phyloP scores from a whole-genome alignment of 2,329 filamentous ascomycete genomes.

The Lachnellula hyalina region DNA sequence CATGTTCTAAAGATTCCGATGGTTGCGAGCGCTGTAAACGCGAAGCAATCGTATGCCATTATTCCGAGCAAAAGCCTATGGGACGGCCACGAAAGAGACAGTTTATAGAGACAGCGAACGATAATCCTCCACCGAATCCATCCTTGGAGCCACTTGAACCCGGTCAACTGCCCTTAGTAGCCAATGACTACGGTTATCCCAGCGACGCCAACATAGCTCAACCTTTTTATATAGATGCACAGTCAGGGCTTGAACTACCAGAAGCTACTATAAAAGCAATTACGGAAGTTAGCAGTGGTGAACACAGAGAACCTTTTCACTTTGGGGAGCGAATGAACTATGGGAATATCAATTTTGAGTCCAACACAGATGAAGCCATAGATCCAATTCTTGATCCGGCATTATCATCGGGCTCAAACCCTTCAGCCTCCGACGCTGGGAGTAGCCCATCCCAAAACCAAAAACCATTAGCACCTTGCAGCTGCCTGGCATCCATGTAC shows the following conservation, averaged over 20 bases:
- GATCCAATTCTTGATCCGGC: conserved; percentile 4
- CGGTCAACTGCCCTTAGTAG: conserved; percentile 13
- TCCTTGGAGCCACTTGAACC: conserved; percentile 7
- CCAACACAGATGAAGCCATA: neutral
- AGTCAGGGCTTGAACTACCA: neutral
- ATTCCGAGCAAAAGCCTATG: conserved; percentile 62
- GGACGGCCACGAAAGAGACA: conserved; percentile 57
- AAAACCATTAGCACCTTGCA: conserved; percentile 13
- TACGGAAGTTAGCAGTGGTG: neutral
- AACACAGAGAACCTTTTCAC: conserved; percentile 14
- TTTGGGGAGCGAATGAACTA: conserved; percentile 22
- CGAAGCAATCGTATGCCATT: conserved; percentile 54
- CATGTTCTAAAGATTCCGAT: conserved; percentile 56
- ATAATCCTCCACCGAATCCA: conserved; percentile 7
- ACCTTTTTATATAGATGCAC: conserved; percentile 16
- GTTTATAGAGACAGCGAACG: conserved; percentile 24
- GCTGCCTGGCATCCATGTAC: conserved; percentile 29
- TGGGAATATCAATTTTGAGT: conserved; percentile 13
- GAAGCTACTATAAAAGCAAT: neutral
- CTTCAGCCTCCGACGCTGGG: conserved; percentile 14
- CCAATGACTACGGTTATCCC: conserved; percentile 8
- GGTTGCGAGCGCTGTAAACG: conserved; percentile 55
- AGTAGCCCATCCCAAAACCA: conserved; percentile 6
- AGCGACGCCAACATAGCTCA: conserved; percentile 10
- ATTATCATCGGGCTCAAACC: conserved; percentile 12